phyloP scores from a whole-genome alignment of 2,329 filamentous ascomycete genomes.

The Neofusicoccum laricinum region DNA sequence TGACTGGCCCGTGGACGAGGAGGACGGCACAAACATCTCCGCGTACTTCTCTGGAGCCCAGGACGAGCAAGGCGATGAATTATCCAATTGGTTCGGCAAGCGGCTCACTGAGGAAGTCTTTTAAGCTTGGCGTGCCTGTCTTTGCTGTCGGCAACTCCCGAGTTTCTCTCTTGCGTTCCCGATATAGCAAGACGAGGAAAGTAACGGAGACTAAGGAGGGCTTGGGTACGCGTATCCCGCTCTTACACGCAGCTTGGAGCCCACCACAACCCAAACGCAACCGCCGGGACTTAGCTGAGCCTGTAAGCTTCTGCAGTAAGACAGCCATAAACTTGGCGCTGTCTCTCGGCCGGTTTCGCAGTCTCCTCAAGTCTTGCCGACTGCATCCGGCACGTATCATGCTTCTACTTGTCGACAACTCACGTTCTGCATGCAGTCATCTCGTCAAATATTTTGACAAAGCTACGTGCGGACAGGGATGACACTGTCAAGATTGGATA shows the following conservation, averaged over 20 bases:
- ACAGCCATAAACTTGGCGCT: too few species aligned
- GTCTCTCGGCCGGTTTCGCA: too few species aligned
- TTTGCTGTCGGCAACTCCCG: background rate
- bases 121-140: slow-evolving; percentile 40
- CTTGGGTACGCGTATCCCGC: background rate
- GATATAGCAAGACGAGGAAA: background rate
- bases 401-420: too few species aligned
- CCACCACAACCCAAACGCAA: background rate
- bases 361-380: too few species aligned
- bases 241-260: background rate
- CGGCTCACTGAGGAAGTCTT: slow-evolving; percentile 69
- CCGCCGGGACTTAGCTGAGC: background rate
- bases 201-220: background rate
- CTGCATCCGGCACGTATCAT: too few species aligned
- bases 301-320: background rate
- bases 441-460: too few species aligned
- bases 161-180: background rate
- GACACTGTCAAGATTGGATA: too few species aligned
- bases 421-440: too few species aligned
- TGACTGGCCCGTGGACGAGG: slow-evolving; percentile 82
- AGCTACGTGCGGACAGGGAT: too few species aligned
- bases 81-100: slow-evolving; percentile 79
- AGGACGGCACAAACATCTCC: slow-evolving; percentile 64
- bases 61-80: slow-evolving; percentile 59
- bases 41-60: slow-evolving; percentile 64